Conservation (phyloP, 2,329 filamentous ascomycete species). For the Fusarium sororula region DNA sequence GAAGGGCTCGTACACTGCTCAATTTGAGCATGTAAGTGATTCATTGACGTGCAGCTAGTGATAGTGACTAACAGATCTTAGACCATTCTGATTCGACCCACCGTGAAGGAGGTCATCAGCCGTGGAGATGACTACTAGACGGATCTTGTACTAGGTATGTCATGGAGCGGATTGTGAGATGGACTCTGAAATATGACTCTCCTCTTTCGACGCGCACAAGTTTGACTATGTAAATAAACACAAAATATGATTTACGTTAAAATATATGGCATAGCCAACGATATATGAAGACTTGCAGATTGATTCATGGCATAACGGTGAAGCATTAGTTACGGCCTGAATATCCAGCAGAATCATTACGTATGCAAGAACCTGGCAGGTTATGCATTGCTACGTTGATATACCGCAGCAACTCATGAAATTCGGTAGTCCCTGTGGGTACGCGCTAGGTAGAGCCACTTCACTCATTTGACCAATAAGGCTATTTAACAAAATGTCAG, state of each 20-base stretch:
- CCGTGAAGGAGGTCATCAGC: conserved; percentile 87
- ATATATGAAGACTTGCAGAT: neutral
- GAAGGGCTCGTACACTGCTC: conserved; percentile 94
- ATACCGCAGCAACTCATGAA: too few species aligned
- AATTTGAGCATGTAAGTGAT: conserved; percentile 87
- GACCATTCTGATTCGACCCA: conserved; percentile 81
- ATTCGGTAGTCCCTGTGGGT: too few species aligned
- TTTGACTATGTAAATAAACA: neutral
- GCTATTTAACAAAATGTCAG: too few species aligned
- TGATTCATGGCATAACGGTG: neutral
- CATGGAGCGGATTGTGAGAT: conserved; percentile 21
- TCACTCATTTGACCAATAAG: too few species aligned
- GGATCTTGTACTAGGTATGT: neutral
- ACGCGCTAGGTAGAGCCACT: too few species aligned
- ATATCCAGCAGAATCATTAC: neutral
- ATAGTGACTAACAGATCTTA: conserved; percentile 46
- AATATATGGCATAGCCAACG: neutral
- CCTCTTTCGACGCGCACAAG: conserved; percentile 29
- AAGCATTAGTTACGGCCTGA: neutral
- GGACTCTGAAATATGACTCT: conserved; percentile 44
- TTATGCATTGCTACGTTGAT: conserved; percentile 20
- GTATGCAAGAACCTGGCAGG: neutral
- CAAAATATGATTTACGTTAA: conserved; percentile 10
- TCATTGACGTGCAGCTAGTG: neutral
- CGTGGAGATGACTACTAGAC: conserved; percentile 83